Base-by-base conservation (phyloP, 345 rosid species). In the Odontarrhena argentea region DNA sequence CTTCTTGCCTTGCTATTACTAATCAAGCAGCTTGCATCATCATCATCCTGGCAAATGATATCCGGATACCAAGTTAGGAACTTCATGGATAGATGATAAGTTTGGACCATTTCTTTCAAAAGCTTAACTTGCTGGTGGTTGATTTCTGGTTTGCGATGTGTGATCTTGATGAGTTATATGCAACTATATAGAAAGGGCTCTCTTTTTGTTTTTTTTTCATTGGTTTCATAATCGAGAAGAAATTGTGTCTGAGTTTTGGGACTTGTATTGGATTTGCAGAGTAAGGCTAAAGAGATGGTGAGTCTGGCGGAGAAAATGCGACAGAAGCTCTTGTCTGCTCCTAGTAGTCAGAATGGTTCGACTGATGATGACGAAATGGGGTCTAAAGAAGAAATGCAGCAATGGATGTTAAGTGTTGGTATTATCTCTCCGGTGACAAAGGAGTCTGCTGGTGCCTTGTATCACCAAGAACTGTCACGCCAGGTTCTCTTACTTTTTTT, bases 281-380 rank as follows among this genome's bases (percentile, higher is more conserved):
- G 85, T 69, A 94, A 87, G 76, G 96, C 96, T 52, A 86, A 88
- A 58, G 97, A 88, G 85, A 94, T 94, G 97, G 92, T 88, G 79
- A 77, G 84, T 76, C 69, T 94, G 26, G 97, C 96, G 8, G 97
- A 94, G 68, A 94, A 83, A 70, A 94, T 94, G 96, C 79, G 96
- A 80, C 96, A 76, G 32, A 91, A 87, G 75, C 96, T 94, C 32
- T 79, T 91, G 63, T 84, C 95, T 55, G 95, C 84, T 36, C 60
- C 89, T 0, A 79, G 59, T 73, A 79, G 91, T 13, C 89, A 92
- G 76, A 57, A 70, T 34, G 71, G 78, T 46, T 60, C 79, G 9
- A 59, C 78, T 32, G 86, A 83, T 76, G 89, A 91, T 37, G 99
- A 88, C 12, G 96, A 88, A 78, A 77, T 86, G 87, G 97, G 96